These are phyloP conservation scores for Ceratonia siliqua DNA, from an alignment of 306 rosid species.

Conservation along the genomic window DNA sequence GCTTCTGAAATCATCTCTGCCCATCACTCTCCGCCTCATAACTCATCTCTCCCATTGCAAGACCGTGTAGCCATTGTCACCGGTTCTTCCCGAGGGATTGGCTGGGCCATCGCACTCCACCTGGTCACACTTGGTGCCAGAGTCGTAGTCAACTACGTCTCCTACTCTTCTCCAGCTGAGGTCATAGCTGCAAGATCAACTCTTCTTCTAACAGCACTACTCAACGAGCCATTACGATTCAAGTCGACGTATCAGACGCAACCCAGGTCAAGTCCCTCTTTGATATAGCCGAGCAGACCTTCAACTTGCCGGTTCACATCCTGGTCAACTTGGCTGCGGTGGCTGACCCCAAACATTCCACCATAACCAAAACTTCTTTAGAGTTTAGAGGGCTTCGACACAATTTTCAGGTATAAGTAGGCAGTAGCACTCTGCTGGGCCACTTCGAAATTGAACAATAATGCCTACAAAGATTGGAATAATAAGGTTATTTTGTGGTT, in stretches of 20 bases:
- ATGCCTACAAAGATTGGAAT: neutral
- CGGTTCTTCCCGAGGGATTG: neutral
- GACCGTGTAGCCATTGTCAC: neutral
- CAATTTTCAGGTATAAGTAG: constrained; percentile 19
- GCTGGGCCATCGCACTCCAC: neutral
- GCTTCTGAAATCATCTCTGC: neutral
- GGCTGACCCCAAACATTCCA: constrained; percentile 26
- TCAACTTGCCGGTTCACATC: constrained; percentile 7
- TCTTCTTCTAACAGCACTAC: neutral
- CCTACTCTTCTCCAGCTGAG: neutral
- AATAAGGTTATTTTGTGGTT: too few species aligned
- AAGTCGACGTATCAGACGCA: neutral
- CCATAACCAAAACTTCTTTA: neutral
- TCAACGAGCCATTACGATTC: neutral
- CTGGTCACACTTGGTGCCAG: neutral
- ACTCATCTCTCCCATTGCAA: neutral
- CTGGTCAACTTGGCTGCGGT: constrained; percentile 42
- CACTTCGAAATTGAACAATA: too few species aligned
- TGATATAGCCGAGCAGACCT: neutral
- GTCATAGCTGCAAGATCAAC: neutral
- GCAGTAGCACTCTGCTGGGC: too few species aligned
- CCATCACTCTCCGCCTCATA: neutral
- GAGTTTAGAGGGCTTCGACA: constrained; percentile 38
- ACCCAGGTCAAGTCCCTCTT: neutral
- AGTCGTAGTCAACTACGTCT: neutral